Conservation (phyloP, 139 green algal genomes). For the Choricystis sp. region DNA sequence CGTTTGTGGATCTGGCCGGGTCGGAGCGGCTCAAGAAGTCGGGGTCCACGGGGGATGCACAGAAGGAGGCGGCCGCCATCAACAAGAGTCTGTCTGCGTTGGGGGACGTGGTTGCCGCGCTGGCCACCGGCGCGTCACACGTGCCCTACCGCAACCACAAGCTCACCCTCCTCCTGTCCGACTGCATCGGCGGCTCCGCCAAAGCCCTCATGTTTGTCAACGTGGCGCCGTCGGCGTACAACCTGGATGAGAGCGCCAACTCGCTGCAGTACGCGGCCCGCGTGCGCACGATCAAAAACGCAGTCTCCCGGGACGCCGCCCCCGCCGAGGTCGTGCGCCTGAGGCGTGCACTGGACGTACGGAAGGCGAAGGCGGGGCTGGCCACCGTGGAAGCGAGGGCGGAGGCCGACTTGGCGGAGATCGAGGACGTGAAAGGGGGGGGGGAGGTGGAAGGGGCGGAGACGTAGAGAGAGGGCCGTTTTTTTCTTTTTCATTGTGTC, state of each 20-base stretch:
- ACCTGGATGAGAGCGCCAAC: constrained; percentile 85
- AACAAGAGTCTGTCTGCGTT: constrained; percentile 94
- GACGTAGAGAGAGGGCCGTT: no score
- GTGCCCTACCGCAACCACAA: constrained; percentile 93
- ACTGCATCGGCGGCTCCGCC: constrained; percentile 62
- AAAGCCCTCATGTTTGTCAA: constrained; percentile 70
- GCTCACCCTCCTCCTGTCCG: constrained; percentile 96
- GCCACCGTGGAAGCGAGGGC: constrained; percentile 6
- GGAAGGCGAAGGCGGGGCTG: constrained; percentile 86
- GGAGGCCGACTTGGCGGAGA: constrained; percentile 18
- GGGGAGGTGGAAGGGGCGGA: no score
- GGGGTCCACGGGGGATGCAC: constrained; percentile 63
- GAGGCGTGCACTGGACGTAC: constrained; percentile 62
- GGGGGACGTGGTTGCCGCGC: constrained; percentile 87
- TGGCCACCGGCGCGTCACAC: constrained; percentile 63
- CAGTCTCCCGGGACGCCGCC: constrained; percentile 60
- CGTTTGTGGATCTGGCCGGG: constrained; percentile 90
- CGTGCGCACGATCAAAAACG: constrained; percentile 91
- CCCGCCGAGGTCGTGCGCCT: constrained; percentile 71
- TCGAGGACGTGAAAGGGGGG: constrained; percentile 2
- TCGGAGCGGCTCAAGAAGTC: constrained; percentile 94
- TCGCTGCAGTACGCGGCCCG: constrained; percentile 68
- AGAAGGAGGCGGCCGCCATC: constrained; percentile 97
- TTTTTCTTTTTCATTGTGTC: no score
- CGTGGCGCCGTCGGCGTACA: constrained; percentile 69